Percentiles rank a stretch among this genome's conserved stretches.
Evolutionary conservation across 768 basidiomycete genomes (phyloP).

Genomic region (Auriculariales sp.): DNA sequence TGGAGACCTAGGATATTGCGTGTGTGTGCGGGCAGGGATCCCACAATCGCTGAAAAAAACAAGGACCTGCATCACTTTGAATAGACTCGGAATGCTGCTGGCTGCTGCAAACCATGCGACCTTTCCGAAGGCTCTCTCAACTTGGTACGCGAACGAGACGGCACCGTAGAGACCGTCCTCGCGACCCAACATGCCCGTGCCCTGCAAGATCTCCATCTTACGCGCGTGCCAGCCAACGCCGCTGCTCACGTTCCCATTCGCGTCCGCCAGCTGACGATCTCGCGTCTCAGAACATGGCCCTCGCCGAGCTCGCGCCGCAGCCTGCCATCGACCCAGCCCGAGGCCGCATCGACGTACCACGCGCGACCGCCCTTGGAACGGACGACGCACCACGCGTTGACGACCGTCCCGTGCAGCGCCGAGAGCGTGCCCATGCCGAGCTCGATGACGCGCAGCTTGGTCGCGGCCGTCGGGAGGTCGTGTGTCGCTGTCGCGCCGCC

Average conservation of each 20-base stretch:
- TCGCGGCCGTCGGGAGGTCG: conserved; percentile 31
- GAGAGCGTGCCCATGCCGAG: conserved; percentile 56
- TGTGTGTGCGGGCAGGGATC: too few species aligned
- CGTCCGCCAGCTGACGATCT: conserved; percentile 58
- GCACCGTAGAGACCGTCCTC: conserved; percentile 92
- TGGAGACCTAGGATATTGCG: too few species aligned
- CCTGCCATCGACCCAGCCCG: conserved; percentile 46
- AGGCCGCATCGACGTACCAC: conserved; percentile 87
- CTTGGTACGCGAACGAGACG: conserved; percentile 88
- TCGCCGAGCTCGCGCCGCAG: conserved; percentile 43
- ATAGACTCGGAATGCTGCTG: too few species aligned
- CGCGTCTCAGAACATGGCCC: conserved; percentile 53
- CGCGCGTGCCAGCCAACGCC: conserved; percentile 90
- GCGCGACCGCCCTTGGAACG: conserved; percentile 84
- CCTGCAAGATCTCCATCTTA: conserved; percentile 93
- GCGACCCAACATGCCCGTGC: conserved; percentile 78
- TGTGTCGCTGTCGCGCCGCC: conserved; percentile 11
- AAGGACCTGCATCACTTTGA: too few species aligned
- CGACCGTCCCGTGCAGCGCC: conserved; percentile 54
- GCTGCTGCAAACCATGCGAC: too few species aligned
- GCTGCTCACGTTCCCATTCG: conserved; percentile 81
- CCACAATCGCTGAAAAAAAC: too few species aligned
- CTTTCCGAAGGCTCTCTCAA: too few species aligned
- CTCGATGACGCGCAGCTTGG: conserved; percentile 77
- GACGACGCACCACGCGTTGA: conserved; percentile 78